Percentiles rank a stretch among this genome's conserved stretches.
phyloP scores from a whole-genome alignment of 257 asterid species.

The Solanum infundibuliforme region DNA sequence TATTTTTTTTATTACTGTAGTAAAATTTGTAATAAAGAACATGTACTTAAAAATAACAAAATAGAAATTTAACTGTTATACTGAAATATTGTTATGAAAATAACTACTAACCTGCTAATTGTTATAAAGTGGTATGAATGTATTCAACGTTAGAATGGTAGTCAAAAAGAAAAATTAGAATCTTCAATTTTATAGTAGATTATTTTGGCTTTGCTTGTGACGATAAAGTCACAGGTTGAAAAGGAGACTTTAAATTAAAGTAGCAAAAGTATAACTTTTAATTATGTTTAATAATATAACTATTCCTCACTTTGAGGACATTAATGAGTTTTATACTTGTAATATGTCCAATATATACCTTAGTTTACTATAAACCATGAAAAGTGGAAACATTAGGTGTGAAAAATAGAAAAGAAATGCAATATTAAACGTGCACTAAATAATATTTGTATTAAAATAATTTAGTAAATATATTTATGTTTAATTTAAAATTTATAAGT shows the following conservation, averaged over 20 bases:
- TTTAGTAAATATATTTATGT: neutral
- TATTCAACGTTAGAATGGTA: neutral
- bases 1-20: too few species aligned
- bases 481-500: neutral
- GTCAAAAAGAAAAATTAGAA: neutral
- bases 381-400: neutral
- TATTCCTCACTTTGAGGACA: neutral
- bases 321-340: neutral
- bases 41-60: neutral
- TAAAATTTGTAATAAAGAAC: too few species aligned
- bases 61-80: rapidly evolving
- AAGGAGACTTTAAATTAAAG: neutral
- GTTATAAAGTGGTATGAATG: neutral
- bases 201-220: neutral
- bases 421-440: neutral
- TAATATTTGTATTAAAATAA: neutral
- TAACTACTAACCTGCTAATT: rapidly evolving
- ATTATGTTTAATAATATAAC: neutral
- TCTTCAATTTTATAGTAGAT: neutral
- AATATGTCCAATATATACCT: neutral
- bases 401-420: neutral
- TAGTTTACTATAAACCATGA: neutral
- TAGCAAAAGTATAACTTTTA: neutral
- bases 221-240: neutral
- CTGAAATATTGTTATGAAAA: neutral